Evolutionary conservation across 306 rosid genomes (phyloP).

Genomic region (Pterocarpus macrocarpus): DNA sequence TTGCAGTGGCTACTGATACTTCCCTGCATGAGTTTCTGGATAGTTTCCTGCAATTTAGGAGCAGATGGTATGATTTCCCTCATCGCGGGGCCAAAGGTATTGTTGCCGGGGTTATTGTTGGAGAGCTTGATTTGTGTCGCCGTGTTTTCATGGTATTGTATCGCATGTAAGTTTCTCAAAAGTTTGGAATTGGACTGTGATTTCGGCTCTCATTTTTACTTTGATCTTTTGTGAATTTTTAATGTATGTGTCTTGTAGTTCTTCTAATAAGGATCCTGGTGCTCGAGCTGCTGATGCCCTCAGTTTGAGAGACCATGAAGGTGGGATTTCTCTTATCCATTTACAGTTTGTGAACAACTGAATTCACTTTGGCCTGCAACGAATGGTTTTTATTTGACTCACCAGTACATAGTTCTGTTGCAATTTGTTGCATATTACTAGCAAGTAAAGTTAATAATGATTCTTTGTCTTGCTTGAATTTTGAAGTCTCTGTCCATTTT

Average conservation of each 20-base stretch:
- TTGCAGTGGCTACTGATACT: constrained; percentile 80
- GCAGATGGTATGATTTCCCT: constrained; percentile 97
- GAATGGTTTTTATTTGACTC: constrained; percentile 7
- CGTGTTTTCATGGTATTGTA: constrained; percentile 94
- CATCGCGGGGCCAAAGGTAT: constrained; percentile 77
- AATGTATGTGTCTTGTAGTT: constrained; percentile 59
- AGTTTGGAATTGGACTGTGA: constrained; percentile 30
- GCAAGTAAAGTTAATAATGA: background rate
- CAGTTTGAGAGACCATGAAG: constrained; percentile 81
- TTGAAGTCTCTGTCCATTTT: background rate
- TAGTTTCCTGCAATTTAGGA: constrained; percentile 86
- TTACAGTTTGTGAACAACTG: constrained; percentile 33
- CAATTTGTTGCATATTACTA: background rate
- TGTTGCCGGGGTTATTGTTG: constrained; percentile 93
- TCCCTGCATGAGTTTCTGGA: constrained; percentile 92
- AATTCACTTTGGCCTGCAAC: constrained; percentile 12
- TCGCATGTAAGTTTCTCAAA: constrained; percentile 79
- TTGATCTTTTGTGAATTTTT: constrained; percentile 7
- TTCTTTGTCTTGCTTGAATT: background rate
- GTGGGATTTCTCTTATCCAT: constrained; percentile 59
- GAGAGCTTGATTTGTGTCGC: constrained; percentile 83
- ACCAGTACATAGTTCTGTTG: background rate
- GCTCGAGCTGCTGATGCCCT: constrained; percentile 79
- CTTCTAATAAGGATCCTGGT: constrained; percentile 91
- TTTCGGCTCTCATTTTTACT: background rate